A percentile compares a stretch with the other conserved stretches of the same genome.
These are phyloP conservation scores for Penicillium paneum DNA, from an alignment of 2,329 filamentous ascomycete species.

Conservation along the genomic window DNA sequence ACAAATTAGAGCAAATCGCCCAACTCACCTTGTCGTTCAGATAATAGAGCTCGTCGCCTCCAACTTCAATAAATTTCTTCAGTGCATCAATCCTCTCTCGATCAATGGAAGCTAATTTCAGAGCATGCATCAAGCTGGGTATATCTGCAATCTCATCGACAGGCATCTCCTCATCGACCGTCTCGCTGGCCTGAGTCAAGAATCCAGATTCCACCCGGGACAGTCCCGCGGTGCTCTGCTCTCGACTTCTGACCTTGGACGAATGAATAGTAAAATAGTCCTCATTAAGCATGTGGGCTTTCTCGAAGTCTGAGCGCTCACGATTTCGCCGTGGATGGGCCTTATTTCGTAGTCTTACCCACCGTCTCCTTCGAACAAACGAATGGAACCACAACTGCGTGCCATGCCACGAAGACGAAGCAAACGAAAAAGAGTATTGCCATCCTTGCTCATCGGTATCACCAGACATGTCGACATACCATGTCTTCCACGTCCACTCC, in stretches of 20 bases:
- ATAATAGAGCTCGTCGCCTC: conserved; percentile 70
- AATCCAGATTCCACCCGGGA: conserved; percentile 29
- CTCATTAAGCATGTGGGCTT: conserved; percentile 64
- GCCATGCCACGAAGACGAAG: conserved; percentile 79
- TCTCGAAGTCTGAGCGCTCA: conserved; percentile 38
- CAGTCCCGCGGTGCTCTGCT: conserved; percentile 39
- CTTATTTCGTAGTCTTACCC: conserved; percentile 77
- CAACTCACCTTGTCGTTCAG: conserved; percentile 59
- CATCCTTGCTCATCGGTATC: conserved; percentile 87
- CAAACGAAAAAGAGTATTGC: conserved; percentile 92
- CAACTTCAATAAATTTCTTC: conserved; percentile 75
- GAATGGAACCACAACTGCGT: conserved; percentile 89
- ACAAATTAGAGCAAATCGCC: not conserved
- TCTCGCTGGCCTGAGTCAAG: conserved; percentile 39
- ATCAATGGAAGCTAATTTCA: conserved; percentile 74
- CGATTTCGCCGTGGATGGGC: conserved; percentile 27
- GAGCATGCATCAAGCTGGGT: conserved; percentile 63
- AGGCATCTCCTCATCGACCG: conserved; percentile 43
- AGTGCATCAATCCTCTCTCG: conserved; percentile 86
- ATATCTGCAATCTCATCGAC: conserved; percentile 61
- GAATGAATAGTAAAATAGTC: conserved; percentile 78
- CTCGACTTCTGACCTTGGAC: conserved; percentile 46
- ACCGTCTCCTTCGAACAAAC: conserved; percentile 84
- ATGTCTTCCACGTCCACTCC: conserved; percentile 77
- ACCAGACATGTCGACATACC: conserved; percentile 75